Base-by-base conservation (phyloP, 2,329 filamentous ascomycete genomes). In the Polytolypa hystricis region DNA sequence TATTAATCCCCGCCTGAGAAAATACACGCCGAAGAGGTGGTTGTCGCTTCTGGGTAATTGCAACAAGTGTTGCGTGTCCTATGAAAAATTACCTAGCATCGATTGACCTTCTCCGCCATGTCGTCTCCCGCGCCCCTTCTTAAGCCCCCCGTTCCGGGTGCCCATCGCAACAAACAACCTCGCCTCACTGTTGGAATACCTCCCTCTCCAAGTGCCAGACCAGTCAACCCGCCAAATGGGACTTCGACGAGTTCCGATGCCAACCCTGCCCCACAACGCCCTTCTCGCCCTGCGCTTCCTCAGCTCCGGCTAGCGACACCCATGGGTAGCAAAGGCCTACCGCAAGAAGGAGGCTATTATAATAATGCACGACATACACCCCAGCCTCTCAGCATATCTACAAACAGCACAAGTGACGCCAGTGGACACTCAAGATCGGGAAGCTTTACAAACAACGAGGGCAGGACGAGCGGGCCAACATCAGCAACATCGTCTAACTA, bases 121-220 rank as follows among this genome's bases (percentile, higher is more conserved):
- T 76, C 81, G 40, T 77, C 81, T 33, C 79, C 82, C 35, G 83
- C 80, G 36, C 84, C 84, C 42, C 74, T 93, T 40, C 79, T 93
- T 39, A 81, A 85, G 42, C 83, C 85, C 37, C 84, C 85, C 43
- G 79, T 93, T 39, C 82, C 81, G 26, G 83, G 84, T 45, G 69
- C 67, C 46, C 72, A 77, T 49, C 70, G 70, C 44, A 70, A 69
- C 48, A 66, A 70, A 46, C 70, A 81, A 36, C 85, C 85, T 18
- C 78, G 82, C 50, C 73, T 96, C 40, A 89, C 86, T 30, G 74
- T 96, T 39, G 84, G 87, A 30, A 96, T 96, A 40, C 89, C 89
- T 25, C 79, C 83, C 1, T 93, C 85, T 23, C 84, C 85, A 33
- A 89, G 77, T 62, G 80, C 71, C 43, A 84, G 87, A 58, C 78